Base-by-base conservation (phyloP, 371 early-diverging fungal genomes). In the Synchytrium microbalum region DNA sequence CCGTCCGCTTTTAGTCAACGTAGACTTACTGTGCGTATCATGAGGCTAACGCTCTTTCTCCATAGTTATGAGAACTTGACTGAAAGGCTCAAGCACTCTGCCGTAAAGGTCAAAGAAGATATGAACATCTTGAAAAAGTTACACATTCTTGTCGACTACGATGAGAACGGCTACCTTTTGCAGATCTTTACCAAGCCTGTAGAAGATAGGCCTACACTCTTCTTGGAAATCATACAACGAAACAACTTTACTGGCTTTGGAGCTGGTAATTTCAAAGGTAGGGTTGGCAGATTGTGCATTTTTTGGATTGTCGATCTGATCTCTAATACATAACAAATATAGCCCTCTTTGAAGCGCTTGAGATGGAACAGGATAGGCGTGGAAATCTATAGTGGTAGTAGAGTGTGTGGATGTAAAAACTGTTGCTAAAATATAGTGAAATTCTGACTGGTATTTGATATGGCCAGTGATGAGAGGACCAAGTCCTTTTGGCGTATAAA, bases 211-310 rank as follows among this genome's bases (percentile, higher is more conserved):
- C 98, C 98, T 16, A 97, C 98, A 1, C 79, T 96, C 46, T 97
- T 96, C 75, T 81, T 93, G 54, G 98, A 97, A 76, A 86, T 97
- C 71, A 97, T 96, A 71, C 96, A 97, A 77, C 88, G 96, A 38
- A 84, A 88, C 59, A 92, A 93, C 74, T 92, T 93, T 32, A 84
- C 90, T 74, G 95, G 98, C 27, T 97, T 96, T 73, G 98, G 98
- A 62, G 96, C 96, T 51, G 98, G 98, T 61, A 97, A 97, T 83
- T 97, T 97, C 83, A 92, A 95, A 88, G 90, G 24, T 54, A 19
- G n/a, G n/a, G 32, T 58, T 30, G 13, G 25, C 26, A 13, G n/a
- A 8, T 3, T 25, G 25, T 25, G 32, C 59, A 31, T 60, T 25
- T 24, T 25, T 2, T 24, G 46, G 24, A 13, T 56, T 63, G 75